Percentiles rank a stretch among this genome's conserved stretches.
Evolutionary conservation across 2,329 filamentous ascomycete genomes (phyloP).

Genomic region (Setomelanomma holmii): DNA sequence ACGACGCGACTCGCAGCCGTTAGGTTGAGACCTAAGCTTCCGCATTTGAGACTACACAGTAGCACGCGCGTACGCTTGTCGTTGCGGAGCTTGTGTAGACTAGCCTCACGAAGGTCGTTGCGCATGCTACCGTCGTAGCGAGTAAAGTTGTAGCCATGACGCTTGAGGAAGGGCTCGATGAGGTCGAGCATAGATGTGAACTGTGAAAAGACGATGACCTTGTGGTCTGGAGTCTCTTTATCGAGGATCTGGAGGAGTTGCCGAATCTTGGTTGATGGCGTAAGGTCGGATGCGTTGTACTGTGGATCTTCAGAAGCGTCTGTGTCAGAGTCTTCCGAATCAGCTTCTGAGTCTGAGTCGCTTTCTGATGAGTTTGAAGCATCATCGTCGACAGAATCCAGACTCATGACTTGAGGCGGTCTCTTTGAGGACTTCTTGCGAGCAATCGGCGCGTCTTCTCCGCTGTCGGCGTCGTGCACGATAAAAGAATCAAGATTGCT

Average conservation of each 20-base stretch:
- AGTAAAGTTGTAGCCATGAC: conserved; percentile 77
- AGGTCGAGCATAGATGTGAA: conserved; percentile 99
- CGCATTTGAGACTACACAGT: conserved; percentile 92
- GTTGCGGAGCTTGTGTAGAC: conserved; percentile 76
- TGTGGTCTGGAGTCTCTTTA: conserved; percentile 80
- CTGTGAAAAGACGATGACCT: conserved; percentile 98
- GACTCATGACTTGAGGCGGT: conserved; percentile 61
- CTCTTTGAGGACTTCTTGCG: conserved; percentile 38
- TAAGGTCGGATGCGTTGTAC: conserved; percentile 56
- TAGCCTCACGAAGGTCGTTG: conserved; percentile 90
- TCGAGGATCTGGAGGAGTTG: conserved; percentile 82
- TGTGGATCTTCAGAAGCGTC: conserved; percentile 50
- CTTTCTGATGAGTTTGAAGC: conserved; percentile 40
- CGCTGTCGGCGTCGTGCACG: conserved; percentile 46
- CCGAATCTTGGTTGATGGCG: conserved; percentile 88
- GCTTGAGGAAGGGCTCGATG: conserved; percentile 86
- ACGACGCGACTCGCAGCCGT: conserved; percentile 93
- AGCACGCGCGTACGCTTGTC: conserved; percentile 80
- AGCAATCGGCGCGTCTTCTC: conserved; percentile 46
- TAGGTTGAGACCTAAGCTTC: conserved; percentile 89
- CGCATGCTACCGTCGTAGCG: conserved; percentile 96
- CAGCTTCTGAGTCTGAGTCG: conserved; percentile 52
- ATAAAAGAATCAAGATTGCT: conserved; percentile 47
- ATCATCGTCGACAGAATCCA: conserved; percentile 57
- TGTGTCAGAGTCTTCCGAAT: conserved; percentile 46